A percentile compares a stretch with the other conserved stretches of the same genome.
phyloP scores from a whole-genome alignment of 805 yeast species.

The Saturnispora galanensis region DNA sequence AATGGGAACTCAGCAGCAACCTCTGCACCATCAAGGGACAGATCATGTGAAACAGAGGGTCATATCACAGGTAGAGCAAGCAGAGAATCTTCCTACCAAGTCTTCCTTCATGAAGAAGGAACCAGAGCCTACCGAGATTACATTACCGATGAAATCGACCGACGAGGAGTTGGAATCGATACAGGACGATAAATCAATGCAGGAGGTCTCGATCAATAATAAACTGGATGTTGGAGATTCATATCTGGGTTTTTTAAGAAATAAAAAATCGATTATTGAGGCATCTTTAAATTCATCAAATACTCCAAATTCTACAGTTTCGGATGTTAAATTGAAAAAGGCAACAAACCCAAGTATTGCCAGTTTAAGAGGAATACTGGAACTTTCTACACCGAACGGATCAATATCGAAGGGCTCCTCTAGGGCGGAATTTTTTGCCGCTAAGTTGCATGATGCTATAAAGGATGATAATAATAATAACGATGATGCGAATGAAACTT shows the following conservation, averaged over 20 bases:
- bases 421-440: conserved; percentile 89
- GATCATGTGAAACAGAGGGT: neutral
- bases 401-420: conserved; percentile 43
- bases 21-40: neutral
- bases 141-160: neutral
- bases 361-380: conserved; percentile 19
- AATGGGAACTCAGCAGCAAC: neutral
- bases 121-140: neutral
- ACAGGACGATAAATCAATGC: neutral
- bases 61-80: conserved; percentile 5
- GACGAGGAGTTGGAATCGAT: no score
- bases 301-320: neutral
- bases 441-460: conserved; percentile 87
- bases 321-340: conserved; percentile 11
- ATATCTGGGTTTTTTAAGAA: conserved; percentile 5
- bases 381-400: conserved; percentile 18
- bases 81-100: conserved; percentile 5
- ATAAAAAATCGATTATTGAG: conserved; percentile 3
- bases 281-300: neutral
- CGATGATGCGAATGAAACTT: conserved; percentile 87
- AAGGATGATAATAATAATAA: conserved; percentile 64
- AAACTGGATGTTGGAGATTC: conserved; percentile 5
- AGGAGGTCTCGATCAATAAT: neutral
- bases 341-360: conserved; percentile 20
- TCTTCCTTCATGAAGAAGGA: conserved; percentile 2